Percentiles rank a stretch among this genome's conserved stretches.
These are phyloP conservation scores for Tripterygium wilfordii DNA, from an alignment of 177 flowering plant species.

Conservation along the genomic window DNA sequence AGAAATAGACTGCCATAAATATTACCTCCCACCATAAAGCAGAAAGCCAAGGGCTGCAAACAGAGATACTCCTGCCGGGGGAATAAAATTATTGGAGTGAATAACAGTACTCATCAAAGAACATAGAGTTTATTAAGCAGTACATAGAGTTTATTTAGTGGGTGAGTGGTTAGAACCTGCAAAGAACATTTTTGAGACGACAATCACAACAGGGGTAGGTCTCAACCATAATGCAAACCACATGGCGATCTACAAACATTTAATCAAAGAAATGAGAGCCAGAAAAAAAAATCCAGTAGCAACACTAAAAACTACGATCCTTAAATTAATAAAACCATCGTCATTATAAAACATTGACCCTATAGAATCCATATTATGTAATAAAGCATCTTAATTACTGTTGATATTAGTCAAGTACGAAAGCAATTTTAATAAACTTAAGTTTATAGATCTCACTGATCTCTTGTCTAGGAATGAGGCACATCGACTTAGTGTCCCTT, in stretches of 20 bases:
- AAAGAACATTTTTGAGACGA: slow-evolving; percentile 84
- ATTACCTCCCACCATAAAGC: slow-evolving; percentile 93
- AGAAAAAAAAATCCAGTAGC: background rate
- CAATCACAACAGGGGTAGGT: slow-evolving; percentile 40
- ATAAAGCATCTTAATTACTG: no score
- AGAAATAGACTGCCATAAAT: background rate
- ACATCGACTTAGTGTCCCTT: no score
- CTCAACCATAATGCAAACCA: slow-evolving; percentile 93
- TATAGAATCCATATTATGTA: no score
- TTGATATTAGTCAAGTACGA: no score
- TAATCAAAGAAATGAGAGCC: background rate
- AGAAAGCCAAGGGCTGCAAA: slow-evolving; percentile 95
- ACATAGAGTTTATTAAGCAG: no score
- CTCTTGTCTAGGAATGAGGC: no score
- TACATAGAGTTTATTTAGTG: no score
- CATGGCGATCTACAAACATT: slow-evolving; percentile 53
- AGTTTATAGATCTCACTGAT: no score
- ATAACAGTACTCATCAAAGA: no score
- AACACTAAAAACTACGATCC: no score
- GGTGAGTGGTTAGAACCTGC: slow-evolving; percentile 77
- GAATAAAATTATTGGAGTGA: no score
- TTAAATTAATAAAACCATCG: background rate
- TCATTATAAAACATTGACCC: background rate
- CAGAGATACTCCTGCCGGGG: slow-evolving; percentile 69
- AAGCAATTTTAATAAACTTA: no score